Evolutionary conservation across 176 grass and related monocot species (phyloP), one percentile per base, ranked within the genome.

Genomic region (Bromus sterilis): DNA sequence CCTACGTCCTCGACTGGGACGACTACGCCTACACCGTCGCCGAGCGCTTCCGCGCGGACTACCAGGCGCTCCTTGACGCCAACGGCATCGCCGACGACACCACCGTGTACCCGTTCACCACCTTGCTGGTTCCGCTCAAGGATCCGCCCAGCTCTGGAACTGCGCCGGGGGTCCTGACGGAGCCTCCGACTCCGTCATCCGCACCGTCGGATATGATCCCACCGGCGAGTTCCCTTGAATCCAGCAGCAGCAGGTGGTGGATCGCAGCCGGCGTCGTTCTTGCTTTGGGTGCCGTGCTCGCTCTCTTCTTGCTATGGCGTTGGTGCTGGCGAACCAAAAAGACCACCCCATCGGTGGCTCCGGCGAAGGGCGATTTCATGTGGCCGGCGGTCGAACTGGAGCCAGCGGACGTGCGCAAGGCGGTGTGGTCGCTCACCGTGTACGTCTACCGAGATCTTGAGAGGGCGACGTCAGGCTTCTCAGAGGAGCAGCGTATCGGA

Each of bases 111-210:
- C 80, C 86, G 1, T 51, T 10, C 61, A 97, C 91, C 10, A 94
- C 94, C n/a, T 62, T 97, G 56, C 89, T 97, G 56, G 35, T 97
- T 26, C 94, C 94, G 21, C 51, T 94, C 3, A 60, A 32, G 25
- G 70, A 62, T n/a, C 62, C 23, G 76, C 94, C 94, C 64, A 39
- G 42, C 41, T 79, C 94, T 62, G 82, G 63, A 69, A 75, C 94
- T 3, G 56, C 46, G n/a, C n/a, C n/a, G 33, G 33, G 5, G 16
- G 44, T 88, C 12, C 31, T 85, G 15, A 49, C 84, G 1, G 55
- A 80, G 7, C 77, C 90, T 11, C 87, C 91, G 21, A 73, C 87
- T 1, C 68, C 88, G 1, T 41, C 74, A 0, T 56, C 66, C 9
- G 53, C 24, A 7, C 6, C 86, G 49, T 4, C 87, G 30, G 16